These are phyloP conservation scores for Kuraishia floccosa DNA, from an alignment of 805 yeast species.

Conservation along the genomic window DNA sequence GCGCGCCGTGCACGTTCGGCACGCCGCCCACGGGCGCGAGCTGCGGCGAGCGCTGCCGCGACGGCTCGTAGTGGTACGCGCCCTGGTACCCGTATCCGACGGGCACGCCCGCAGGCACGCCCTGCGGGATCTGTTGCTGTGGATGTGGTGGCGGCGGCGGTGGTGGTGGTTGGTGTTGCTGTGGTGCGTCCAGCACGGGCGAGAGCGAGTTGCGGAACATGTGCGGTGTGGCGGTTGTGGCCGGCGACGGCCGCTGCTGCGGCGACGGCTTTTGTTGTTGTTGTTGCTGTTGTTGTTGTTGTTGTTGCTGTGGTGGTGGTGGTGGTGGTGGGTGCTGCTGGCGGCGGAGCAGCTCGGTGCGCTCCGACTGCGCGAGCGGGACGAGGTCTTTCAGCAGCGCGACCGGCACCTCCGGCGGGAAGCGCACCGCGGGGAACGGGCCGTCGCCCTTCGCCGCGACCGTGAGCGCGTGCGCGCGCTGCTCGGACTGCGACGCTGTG, in stretches of 20 bases:
- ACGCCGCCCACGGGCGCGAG: no score
- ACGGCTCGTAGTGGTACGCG: no score
- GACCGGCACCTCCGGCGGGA: conserved; percentile 36
- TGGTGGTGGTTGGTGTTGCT: no score
- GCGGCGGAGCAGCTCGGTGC: conserved; percentile 17
- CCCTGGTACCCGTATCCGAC: no score
- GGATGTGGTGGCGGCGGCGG: no score
- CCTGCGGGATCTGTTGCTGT: no score
- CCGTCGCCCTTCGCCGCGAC: conserved; percentile 29
- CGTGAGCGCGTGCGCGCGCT: conserved; percentile 29
- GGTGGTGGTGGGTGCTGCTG: conserved; percentile 3
- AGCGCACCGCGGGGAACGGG: conserved; percentile 30
- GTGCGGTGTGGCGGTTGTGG: no score
- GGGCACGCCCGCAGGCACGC: no score
- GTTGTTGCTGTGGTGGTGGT: conserved; percentile 1
- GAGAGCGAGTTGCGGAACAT: no score
- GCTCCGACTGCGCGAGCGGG: conserved; percentile 26
- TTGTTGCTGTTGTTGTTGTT: conserved; percentile 2
- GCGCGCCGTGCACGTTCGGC: no score
- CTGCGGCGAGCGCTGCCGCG: no score
- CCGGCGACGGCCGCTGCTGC: background rate
- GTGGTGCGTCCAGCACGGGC: no score
- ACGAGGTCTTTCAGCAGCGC: conserved; percentile 28
- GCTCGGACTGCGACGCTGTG: conserved; percentile 28
- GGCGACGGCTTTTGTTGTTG: background rate